phyloP scores from a whole-genome alignment of 2,329 filamentous ascomycete species.

The Cadophora sp. region DNA sequence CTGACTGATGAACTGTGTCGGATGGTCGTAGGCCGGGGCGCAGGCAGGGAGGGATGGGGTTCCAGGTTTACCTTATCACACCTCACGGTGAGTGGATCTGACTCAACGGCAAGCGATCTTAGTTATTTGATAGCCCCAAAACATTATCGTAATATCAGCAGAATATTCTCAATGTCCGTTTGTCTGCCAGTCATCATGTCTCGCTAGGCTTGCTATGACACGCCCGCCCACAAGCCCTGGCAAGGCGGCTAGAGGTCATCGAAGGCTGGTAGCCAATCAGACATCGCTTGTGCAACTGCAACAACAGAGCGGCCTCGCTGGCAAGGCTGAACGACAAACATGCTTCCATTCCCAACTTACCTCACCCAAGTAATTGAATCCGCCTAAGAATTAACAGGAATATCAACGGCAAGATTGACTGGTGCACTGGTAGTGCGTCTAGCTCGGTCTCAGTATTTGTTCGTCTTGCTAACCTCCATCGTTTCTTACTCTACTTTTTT shows the following conservation, averaged over 20 bases:
- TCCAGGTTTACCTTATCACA: too few relatives aligned
- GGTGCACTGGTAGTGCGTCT: too few relatives aligned
- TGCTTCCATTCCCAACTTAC: neutral
- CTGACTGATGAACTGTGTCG: too few relatives aligned
- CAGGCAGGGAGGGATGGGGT: too few relatives aligned
- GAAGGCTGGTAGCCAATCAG: neutral
- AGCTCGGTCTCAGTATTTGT: too few relatives aligned
- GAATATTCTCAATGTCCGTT: neutral
- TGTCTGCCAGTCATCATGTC: neutral
- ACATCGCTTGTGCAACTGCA: neutral
- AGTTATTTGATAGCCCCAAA: neutral
- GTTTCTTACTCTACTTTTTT: too few relatives aligned
- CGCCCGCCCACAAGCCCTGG: neutral
- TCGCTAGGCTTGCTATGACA: neutral
- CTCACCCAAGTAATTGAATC: neutral
- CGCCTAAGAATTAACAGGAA: neutral
- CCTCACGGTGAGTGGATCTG: too few relatives aligned
- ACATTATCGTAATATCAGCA: neutral
- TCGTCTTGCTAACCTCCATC: too few relatives aligned
- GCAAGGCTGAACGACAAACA: neutral
- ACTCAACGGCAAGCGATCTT: too few relatives aligned
- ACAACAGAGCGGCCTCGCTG: neutral
- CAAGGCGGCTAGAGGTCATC: neutral
- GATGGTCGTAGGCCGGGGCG: too few relatives aligned
- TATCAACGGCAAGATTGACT: too few relatives aligned